Conservation (phyloP, 2,329 filamentous ascomycete genomes). For the Aureobasidium lini region DNA sequence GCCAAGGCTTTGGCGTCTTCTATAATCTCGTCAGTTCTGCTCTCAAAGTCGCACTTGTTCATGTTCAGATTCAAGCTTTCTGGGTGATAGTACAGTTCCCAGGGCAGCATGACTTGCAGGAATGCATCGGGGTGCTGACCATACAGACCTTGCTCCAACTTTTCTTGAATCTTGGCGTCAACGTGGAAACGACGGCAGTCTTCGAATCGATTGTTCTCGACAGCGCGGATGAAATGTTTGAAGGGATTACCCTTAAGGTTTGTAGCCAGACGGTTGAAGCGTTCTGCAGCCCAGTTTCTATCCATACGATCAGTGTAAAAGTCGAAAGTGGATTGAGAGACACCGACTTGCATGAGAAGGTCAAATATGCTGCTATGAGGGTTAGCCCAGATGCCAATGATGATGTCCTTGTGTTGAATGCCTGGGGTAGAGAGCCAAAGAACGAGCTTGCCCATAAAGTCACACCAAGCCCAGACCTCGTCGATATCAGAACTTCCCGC, state of each 20-base stretch:
- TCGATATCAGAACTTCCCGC: neutral
- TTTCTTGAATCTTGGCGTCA: neutral
- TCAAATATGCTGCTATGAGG: neutral
- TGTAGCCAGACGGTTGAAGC: neutral
- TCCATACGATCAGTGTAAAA: slow-evolving; percentile 1
- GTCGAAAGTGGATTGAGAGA: neutral
- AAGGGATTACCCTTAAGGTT: neutral
- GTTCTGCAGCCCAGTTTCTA: neutral
- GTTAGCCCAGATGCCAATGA: neutral
- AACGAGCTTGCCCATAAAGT: neutral
- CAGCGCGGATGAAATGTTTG: neutral
- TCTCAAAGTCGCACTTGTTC: neutral
- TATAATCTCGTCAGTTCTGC: neutral
- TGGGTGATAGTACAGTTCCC: neutral
- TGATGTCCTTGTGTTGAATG: neutral
- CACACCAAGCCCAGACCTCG: neutral
- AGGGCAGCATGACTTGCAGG: neutral
- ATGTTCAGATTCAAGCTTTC: neutral
- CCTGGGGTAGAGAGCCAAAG: neutral
- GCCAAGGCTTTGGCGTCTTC: neutral
- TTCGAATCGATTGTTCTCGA: neutral
- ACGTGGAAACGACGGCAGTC: neutral
- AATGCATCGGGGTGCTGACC: neutral
- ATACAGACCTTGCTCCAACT: neutral
- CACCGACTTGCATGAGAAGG: neutral